Conservation (phyloP, 768 basidiomycete species). For the Auricularia heimuer region DNA sequence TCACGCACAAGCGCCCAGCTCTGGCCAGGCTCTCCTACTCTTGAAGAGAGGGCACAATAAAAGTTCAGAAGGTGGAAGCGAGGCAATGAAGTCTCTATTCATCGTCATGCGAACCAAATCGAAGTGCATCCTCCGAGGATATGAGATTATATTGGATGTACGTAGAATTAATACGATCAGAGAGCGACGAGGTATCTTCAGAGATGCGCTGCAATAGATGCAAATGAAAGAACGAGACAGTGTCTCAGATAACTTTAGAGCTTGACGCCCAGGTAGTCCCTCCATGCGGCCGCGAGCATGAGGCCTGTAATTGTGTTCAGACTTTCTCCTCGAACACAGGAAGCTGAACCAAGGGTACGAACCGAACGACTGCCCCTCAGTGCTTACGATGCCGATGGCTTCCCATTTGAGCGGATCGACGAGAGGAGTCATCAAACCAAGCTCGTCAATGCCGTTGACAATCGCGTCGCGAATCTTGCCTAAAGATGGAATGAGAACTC, state of each 20-base stretch:
- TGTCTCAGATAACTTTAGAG: not conserved
- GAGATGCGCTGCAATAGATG: no score
- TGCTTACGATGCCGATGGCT: constrained; percentile 13
- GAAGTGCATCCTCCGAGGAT: no score
- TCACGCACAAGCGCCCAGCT: no score
- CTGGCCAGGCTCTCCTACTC: no score
- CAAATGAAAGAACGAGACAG: no score
- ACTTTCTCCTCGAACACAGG: not conserved
- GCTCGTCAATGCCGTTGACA: constrained; percentile 23
- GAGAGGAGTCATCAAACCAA: constrained; percentile 28
- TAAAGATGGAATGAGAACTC: not conserved
- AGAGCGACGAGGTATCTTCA: no score
- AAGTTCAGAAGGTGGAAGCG: no score
- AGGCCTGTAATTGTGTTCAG: not conserved
- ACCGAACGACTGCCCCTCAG: not conserved
- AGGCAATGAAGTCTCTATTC: no score
- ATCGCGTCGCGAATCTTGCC: constrained; percentile 24
- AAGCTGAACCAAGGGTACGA: not conserved
- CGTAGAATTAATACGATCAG: no score
- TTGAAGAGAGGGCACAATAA: no score
- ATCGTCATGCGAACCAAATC: no score
- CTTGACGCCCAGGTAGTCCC: not conserved
- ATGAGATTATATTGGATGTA: no score
- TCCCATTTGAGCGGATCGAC: constrained; percentile 28
- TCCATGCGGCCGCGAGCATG: not conserved